These are phyloP conservation scores for Halenospora varia DNA, from an alignment of 495 filamentous ascomycete genomes.

Conservation along the genomic window DNA sequence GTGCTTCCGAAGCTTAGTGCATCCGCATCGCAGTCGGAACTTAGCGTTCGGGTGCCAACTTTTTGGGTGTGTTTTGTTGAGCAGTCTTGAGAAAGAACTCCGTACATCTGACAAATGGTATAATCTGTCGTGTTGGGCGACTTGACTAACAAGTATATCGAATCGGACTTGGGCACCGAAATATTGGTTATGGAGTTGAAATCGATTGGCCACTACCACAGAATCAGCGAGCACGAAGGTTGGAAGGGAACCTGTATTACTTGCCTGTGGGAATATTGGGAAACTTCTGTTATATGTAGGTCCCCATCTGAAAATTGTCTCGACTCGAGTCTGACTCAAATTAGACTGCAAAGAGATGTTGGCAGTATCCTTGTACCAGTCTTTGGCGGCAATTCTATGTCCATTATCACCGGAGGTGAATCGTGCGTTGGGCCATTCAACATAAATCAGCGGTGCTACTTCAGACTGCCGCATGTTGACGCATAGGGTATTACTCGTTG, in stretches of 20 bases:
- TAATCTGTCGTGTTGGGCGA: not conserved
- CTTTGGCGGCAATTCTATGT: not conserved
- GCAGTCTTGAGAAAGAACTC: not conserved
- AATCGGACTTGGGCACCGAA: not conserved
- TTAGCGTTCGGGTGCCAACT: not conserved
- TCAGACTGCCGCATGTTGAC: constrained; percentile 52
- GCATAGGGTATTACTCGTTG: constrained; percentile 64
- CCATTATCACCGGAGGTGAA: constrained; percentile 6
- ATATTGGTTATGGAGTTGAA: not conserved
- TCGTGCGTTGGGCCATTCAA: constrained; percentile 23
- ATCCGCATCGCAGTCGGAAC: not conserved
- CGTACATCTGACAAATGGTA: not conserved
- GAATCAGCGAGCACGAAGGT: not conserved
- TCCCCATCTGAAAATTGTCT: constrained; percentile 63
- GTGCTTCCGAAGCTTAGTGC: not conserved
- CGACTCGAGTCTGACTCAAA: constrained; percentile 54
- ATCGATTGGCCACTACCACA: not conserved
- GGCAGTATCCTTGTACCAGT: not conserved
- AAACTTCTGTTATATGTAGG: constrained; percentile 39
- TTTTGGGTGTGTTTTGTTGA: not conserved
- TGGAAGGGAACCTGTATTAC: constrained; percentile 3
- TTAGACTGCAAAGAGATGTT: not conserved
- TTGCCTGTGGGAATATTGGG: constrained; percentile 51
- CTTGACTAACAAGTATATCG: not conserved
- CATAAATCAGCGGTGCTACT: constrained; percentile 38